These are phyloP conservation scores for Pisolithus thermaeus DNA, from an alignment of 1,284 basidiomycete species.

Conservation along the genomic window DNA sequence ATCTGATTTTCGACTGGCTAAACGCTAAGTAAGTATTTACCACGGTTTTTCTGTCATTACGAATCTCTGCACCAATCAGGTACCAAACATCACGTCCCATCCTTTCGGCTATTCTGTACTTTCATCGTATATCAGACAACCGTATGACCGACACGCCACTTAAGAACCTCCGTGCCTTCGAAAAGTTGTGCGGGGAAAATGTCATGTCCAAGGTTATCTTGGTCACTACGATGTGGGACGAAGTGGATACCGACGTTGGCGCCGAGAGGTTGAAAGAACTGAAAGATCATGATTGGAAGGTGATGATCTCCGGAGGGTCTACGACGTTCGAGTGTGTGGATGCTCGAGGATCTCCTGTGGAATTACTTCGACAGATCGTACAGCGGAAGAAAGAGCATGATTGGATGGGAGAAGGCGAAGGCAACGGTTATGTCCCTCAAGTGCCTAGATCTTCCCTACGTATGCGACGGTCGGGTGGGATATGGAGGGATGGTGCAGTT, in stretches of 20 bases:
- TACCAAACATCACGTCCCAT: conserved; percentile 23
- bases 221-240: conserved; percentile 1
- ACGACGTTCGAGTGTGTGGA: conserved; percentile 1
- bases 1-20: conserved; percentile 22
- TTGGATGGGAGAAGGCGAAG: conserved; percentile 15
- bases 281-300: conserved; percentile 5
- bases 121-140: conserved; percentile 44
- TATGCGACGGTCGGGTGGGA: too few relatives aligned
- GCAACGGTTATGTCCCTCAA: background rate
- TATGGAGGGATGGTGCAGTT: too few relatives aligned
- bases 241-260: background rate
- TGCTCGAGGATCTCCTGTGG: conserved; percentile 5
- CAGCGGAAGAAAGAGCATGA: background rate
- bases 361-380: conserved; percentile 1
- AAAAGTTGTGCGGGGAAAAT: conserved; percentile 37
- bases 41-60: background rate
- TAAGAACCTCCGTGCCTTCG: conserved; percentile 38
- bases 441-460: too few relatives aligned
- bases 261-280: conserved; percentile 8
- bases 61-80: conserved; percentile 15
- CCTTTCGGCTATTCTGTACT: conserved; percentile 43
- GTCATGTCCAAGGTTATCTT: background rate
- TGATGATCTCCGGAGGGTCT: conserved; percentile 8
- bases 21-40: conserved; percentile 8
- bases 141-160: conserved; percentile 37